Evolutionary conservation across 768 basidiomycete genomes (phyloP).

Genomic region (Holtermannia corniformis): DNA sequence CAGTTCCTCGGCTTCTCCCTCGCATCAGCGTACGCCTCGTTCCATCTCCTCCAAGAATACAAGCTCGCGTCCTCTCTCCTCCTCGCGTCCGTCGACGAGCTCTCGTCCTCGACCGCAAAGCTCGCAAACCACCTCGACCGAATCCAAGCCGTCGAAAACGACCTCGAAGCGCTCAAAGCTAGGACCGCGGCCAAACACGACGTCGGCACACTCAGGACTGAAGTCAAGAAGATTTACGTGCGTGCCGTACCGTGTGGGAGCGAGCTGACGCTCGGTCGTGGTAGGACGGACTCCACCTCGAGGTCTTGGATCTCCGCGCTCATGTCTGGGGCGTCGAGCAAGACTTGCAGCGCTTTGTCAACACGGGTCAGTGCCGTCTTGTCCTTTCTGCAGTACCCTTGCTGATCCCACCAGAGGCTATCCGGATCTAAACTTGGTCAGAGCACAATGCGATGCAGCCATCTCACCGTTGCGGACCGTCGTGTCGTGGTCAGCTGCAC

Average conservation of each 20-base stretch:
- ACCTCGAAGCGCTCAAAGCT: constrained; percentile 63
- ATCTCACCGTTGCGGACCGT: too few relatives aligned
- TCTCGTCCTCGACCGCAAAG: constrained; percentile 74
- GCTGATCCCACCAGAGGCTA: neutral
- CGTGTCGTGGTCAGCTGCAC: too few relatives aligned
- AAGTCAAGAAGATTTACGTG: constrained; percentile 72
- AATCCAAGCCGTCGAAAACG: constrained; percentile 73
- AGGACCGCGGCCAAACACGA: constrained; percentile 70
- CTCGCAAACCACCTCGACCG: constrained; percentile 38
- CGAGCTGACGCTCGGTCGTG: neutral
- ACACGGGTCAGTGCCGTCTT: constrained; percentile 28
- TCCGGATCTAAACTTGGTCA: too few relatives aligned
- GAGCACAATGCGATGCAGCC: too few relatives aligned
- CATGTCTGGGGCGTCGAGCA: constrained; percentile 43
- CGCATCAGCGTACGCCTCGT: constrained; percentile 75
- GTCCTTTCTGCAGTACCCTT: neutral
- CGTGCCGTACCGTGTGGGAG: constrained; percentile 4
- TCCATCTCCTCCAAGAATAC: constrained; percentile 82
- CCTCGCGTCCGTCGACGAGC: constrained; percentile 75
- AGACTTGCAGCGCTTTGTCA: constrained; percentile 34
- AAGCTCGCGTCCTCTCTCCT: constrained; percentile 76
- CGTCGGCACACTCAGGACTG: constrained; percentile 59
- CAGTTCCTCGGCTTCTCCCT: constrained; percentile 75
- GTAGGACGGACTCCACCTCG: constrained; percentile 40
- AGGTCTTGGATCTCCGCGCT: constrained; percentile 38